These are phyloP conservation scores for Pyrenophora tritici-repentis DNA, from an alignment of 2,329 filamentous ascomycete species.

Conservation along the genomic window DNA sequence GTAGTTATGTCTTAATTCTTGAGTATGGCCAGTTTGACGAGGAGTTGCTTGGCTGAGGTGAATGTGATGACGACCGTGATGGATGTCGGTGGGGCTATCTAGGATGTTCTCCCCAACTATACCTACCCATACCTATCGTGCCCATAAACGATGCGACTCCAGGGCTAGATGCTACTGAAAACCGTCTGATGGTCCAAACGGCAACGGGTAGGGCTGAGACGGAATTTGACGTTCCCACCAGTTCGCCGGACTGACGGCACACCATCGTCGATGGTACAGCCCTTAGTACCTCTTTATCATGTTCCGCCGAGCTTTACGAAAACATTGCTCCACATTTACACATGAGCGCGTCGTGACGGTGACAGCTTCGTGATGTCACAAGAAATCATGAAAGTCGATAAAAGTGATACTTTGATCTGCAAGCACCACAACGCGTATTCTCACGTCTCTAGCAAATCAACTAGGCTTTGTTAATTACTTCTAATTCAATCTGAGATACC, in stretches of 20 bases:
- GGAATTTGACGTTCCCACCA: conserved; percentile 7
- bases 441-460: not conserved
- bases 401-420: conserved; percentile 12
- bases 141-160: no score
- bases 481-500: not conserved
- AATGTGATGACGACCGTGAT: conserved; percentile 1
- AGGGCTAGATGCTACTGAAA: no score
- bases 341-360: conserved; percentile 15
- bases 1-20: not conserved
- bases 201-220: conserved; percentile 14
- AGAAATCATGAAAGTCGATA: conserved; percentile 22
- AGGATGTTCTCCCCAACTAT: not conserved
- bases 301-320: conserved; percentile 1
- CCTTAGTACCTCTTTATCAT: not conserved
- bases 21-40: not conserved
- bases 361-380: conserved; percentile 35
- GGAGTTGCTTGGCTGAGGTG: not conserved
- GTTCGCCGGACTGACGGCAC: conserved; percentile 3
- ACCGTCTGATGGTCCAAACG: no score
- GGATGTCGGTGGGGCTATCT: not conserved
- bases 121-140: no score
- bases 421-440: not conserved
- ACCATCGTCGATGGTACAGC: conserved; percentile 3
- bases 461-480: not conserved
- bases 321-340: conserved; percentile 21